A percentile compares a stretch with the other conserved stretches of the same genome.
These are phyloP conservation scores for Cyclostephanos invisitatus DNA, from an alignment of 108 stramenopile species.

Conservation along the genomic window DNA sequence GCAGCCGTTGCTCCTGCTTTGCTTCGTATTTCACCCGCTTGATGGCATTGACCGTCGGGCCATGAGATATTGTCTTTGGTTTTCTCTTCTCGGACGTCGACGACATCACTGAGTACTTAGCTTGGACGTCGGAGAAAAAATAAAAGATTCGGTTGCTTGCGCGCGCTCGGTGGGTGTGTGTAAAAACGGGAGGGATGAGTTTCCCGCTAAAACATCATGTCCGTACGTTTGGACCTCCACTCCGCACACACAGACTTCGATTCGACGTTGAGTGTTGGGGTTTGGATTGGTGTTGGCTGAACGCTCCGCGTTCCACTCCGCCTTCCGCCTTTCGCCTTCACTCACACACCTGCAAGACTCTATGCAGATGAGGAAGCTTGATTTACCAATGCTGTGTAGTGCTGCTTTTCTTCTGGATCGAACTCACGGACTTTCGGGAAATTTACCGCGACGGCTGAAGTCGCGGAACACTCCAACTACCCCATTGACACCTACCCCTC, in stretches of 20 bases:
- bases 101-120: neutral
- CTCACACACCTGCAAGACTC: neutral
- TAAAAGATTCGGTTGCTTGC: too few species aligned
- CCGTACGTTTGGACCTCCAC: too few species aligned
- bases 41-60: constrained; percentile 45
- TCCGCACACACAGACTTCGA: too few species aligned
- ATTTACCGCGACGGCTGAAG: neutral
- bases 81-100: constrained; percentile 2
- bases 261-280: too few species aligned
- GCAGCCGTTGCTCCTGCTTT: constrained; percentile 46
- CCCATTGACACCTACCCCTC: neutral
- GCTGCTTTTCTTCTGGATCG: neutral
- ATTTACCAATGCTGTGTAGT: neutral
- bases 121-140: too few species aligned
- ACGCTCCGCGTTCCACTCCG: neutral
- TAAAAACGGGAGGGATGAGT: too few species aligned
- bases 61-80: constrained; percentile 23
- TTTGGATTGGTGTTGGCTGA: too few species aligned
- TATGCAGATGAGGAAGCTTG: constrained; percentile 2
- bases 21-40: constrained; percentile 51
- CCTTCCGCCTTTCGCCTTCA: neutral
- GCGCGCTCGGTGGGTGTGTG: too few species aligned
- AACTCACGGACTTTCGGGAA: constrained; percentile 2
- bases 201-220: too few species aligned
- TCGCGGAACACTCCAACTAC: neutral